Evolutionary conservation across 163 green algal genomes (phyloP), one percentile per base, ranked within the genome.

Genomic region (Chlamydomonas reinhardtii): DNA sequence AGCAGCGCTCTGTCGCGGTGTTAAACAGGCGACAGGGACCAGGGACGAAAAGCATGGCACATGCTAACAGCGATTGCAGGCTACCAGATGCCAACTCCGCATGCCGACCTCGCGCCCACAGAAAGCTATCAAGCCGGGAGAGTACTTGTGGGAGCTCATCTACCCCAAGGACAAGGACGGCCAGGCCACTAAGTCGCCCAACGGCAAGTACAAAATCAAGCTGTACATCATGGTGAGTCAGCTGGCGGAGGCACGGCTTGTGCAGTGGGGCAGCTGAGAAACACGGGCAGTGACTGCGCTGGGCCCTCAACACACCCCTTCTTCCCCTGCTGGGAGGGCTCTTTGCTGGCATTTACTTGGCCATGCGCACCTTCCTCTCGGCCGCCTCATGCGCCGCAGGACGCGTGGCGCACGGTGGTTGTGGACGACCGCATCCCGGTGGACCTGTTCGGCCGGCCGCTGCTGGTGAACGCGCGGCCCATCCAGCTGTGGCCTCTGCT

Each of bases 371-470:
- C n/a, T n/a, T n/a, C n/a, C n/a, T n/a, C n/a, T n/a, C n/a, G n/a
- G 12, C 48, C 11, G 12, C 48, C 11, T 19, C 48, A 56, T 14
- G 4, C 52, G 5, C 14, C n/a, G n/a, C 89, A 96, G 92, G 91
- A 94, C 83, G 85, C 84, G 34, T 97, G 94, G 95, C 91, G 95
- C 32, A 89, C 81, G 2, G 94, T 97, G 31, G 88, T 87, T 32
- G 91, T 97, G 27, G 95, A 97, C 86, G 95, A 97, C 90, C 88
- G 91, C 48, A 95, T 97, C 32, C 95, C 95, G 19, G 89, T 97
- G 48, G 94, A 97, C 90, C 84, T 96, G 35, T 97, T 96, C 89
- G 95, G 94, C 0, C 83, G 92, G 48, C 91, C 94, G 37, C 84
- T 97, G 82, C 85, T 95, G 1, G 91, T 96, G 19, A 92, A 92